phyloP scores from a whole-genome alignment of 305 asterid species.

The Rubia tinctorum region DNA sequence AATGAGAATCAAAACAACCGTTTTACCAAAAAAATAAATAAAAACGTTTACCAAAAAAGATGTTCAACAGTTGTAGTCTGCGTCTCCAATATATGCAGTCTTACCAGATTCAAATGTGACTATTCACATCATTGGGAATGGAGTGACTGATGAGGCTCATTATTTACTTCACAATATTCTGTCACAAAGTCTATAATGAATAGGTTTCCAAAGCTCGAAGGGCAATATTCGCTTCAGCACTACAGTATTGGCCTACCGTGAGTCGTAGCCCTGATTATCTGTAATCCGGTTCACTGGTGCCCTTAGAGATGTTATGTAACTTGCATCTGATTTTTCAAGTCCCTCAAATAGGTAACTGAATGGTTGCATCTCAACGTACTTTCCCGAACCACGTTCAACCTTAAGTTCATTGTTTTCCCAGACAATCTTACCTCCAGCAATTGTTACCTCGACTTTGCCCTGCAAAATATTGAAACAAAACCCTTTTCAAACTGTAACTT shows the following conservation, averaged over 20 bases:
- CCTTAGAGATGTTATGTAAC: constrained; percentile 57
- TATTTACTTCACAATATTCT: no score
- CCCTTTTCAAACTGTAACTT: constrained; percentile 3
- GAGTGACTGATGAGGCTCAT: no score
- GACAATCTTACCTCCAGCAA: constrained; percentile 85
- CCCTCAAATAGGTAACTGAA: constrained; percentile 81
- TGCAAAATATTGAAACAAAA: constrained; percentile 20
- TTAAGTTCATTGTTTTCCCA: constrained; percentile 85
- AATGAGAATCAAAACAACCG: no score
- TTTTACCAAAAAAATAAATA: no score
- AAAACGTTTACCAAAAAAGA: no score
- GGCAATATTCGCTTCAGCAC: background rate
- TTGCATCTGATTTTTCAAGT: constrained; percentile 51
- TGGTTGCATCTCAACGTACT: constrained; percentile 76
- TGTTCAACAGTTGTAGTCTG: no score
- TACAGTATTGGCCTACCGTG: background rate
- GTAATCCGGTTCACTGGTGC: constrained; percentile 67
- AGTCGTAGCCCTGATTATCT: constrained; percentile 25
- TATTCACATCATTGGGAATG: no score
- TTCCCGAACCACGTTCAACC: constrained; percentile 69
- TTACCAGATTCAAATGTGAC: no score
- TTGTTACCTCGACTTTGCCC: constrained; percentile 94
- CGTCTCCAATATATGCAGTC: no score
- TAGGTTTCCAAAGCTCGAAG: background rate
- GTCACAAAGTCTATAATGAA: background rate